Percentiles rank a stretch among this genome's conserved stretches.
phyloP scores from a whole-genome alignment of 2,329 filamentous ascomycete genomes.

The Cladophialophora bantiana region DNA sequence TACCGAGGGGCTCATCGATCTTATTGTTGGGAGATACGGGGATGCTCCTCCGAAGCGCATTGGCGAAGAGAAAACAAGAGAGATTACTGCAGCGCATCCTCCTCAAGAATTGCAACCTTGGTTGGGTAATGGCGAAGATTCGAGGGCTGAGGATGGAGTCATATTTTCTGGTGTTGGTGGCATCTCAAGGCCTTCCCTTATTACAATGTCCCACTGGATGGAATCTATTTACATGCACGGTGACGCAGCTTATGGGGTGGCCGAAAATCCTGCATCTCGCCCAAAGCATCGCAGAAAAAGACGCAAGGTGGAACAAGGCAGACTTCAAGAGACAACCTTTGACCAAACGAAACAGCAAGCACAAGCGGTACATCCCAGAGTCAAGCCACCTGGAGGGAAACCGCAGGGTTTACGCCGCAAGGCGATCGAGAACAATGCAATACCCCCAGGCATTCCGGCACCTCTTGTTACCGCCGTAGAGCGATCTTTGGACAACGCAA shows the following conservation, averaged over 20 bases:
- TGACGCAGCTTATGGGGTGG: slow-evolving; percentile 81
- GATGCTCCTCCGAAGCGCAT: slow-evolving; percentile 52
- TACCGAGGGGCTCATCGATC: slow-evolving; percentile 83
- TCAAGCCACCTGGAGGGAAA: slow-evolving; percentile 18
- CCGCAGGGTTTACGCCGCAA: slow-evolving; percentile 31
- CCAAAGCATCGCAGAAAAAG: slow-evolving; percentile 54
- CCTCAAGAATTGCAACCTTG: slow-evolving; percentile 60
- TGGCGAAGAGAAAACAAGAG: slow-evolving; percentile 34
- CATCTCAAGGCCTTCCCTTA: slow-evolving; percentile 73
- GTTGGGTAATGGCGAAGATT: slow-evolving; percentile 75
- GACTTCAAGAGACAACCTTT: slow-evolving; percentile 16
- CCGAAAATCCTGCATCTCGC: slow-evolving; percentile 75
- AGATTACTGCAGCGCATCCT: slow-evolving; percentile 38
- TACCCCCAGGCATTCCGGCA: slow-evolving; percentile 52
- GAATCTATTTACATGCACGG: slow-evolving; percentile 87
- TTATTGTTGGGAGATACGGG: slow-evolving; percentile 87
- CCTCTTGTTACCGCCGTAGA: slow-evolving; percentile 49
- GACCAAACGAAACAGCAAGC: slow-evolving; percentile 11
- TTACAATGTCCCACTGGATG: slow-evolving; percentile 82
- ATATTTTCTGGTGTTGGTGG: slow-evolving; percentile 83
- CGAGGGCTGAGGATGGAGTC: slow-evolving; percentile 77
- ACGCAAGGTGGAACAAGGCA: slow-evolving; percentile 44
- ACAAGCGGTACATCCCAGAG: slow-evolving; percentile 18
- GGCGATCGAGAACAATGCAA: slow-evolving; percentile 36
- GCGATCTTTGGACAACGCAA: slow-evolving; percentile 35